These are phyloP conservation scores for Trichoderma sp. DNA, from an alignment of 2,329 filamentous ascomycete species.

Conservation along the genomic window DNA sequence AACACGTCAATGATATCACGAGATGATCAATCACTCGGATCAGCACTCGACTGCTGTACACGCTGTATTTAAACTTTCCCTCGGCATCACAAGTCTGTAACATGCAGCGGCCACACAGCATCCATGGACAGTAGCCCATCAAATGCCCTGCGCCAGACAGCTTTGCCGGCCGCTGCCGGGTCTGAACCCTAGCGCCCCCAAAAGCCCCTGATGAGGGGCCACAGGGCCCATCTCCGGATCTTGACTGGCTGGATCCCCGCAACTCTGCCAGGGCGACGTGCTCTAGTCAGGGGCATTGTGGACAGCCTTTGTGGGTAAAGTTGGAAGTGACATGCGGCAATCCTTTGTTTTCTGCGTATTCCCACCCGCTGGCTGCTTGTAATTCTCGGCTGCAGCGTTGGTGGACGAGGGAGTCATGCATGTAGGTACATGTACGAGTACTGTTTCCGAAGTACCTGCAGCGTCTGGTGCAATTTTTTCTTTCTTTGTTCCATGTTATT, in stretches of 20 bases:
- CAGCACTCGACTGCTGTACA: background rate
- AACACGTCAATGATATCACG: background rate
- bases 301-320: background rate
- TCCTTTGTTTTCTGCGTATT: background rate
- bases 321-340: constrained; percentile 8
- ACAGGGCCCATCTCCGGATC: constrained; percentile 3
- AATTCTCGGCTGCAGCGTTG: background rate
- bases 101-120: background rate
- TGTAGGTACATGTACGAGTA: background rate
- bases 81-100: constrained; percentile 8
- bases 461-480: background rate
- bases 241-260: constrained; percentile 22
- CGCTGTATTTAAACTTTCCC: background rate
- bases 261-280: constrained; percentile 14
- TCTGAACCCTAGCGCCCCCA: constrained; percentile 21
- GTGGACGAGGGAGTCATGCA: background rate
- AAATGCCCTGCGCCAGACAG: background rate
- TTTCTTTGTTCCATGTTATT: background rate
- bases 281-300: constrained; percentile 23
- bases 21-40: background rate
- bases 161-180: constrained; percentile 2
- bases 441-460: background rate
- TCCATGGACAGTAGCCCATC: background rate
- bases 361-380: background rate
- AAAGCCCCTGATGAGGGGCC: constrained; percentile 13